These are phyloP conservation scores for Metschnikowia cubensis DNA, from an alignment of 805 yeast species.

Conservation along the genomic window DNA sequence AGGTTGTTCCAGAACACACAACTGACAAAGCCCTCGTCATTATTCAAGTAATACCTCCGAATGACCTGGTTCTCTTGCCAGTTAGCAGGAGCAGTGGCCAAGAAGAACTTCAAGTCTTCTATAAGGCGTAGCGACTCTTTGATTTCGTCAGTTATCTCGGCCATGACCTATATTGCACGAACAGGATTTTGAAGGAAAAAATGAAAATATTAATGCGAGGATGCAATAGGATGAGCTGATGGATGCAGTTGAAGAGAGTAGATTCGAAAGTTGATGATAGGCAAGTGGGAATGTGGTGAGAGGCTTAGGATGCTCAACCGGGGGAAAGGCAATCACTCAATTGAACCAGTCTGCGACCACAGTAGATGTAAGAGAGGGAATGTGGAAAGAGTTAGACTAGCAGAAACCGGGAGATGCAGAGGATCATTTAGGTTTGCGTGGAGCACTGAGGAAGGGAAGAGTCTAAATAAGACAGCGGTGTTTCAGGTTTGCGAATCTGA, in stretches of 20 bases:
- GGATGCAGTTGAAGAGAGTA: background rate
- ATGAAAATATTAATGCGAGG: background rate
- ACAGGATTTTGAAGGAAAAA: background rate
- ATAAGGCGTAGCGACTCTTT: constrained; percentile 56
- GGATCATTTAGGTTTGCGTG: background rate
- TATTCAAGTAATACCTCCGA: constrained; percentile 77
- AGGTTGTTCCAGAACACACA: constrained; percentile 91
- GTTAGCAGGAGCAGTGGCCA: constrained; percentile 91
- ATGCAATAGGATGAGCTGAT: background rate
- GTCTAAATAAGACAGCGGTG: constrained; percentile 14
- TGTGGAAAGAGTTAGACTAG: background rate
- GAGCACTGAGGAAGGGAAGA: constrained; percentile 6
- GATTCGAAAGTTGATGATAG: background rate
- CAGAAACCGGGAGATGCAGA: background rate
- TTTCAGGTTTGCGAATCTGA: constrained; percentile 15
- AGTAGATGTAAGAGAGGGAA: background rate
- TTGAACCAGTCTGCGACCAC: background rate
- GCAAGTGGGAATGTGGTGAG: constrained; percentile 1
- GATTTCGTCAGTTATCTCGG: constrained; percentile 16
- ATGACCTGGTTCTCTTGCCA: constrained; percentile 90
- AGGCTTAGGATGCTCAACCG: background rate
- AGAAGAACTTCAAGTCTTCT: constrained; percentile 77
- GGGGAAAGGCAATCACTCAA: background rate
- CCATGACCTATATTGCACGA: constrained; percentile 5
- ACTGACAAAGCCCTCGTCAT: constrained; percentile 86